phyloP scores from a whole-genome alignment of 257 asterid genomes.

The Parsonsia alboflavescens region DNA sequence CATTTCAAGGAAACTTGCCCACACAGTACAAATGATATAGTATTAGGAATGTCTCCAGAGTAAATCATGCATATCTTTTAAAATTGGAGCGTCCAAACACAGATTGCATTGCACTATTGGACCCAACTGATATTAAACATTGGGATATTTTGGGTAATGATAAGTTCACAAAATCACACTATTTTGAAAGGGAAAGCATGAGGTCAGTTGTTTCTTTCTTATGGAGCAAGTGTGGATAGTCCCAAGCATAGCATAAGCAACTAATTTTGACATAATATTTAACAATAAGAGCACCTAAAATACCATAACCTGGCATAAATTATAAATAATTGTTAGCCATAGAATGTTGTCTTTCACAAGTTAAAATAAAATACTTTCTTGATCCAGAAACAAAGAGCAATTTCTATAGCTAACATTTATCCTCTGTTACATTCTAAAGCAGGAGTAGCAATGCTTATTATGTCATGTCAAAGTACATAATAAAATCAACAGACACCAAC shows the following conservation, averaged over 20 bases:
- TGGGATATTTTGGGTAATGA: background rate
- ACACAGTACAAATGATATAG: too few relatives aligned
- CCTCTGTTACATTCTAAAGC: background rate
- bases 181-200: background rate
- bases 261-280: background rate
- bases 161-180: background rate
- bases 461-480: too few relatives aligned
- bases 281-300: background rate
- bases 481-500: too few relatives aligned
- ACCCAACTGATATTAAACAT: background rate
- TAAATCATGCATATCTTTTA: background rate
- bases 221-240: background rate
- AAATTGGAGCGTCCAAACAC: background rate
- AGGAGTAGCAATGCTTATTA: background rate
- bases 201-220: background rate
- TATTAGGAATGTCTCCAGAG: background rate
- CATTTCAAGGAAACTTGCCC: background rate
- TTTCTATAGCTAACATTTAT: background rate
- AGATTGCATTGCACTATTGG: background rate
- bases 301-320: background rate
- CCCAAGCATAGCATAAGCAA: background rate
- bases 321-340: background rate
- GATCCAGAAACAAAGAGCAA: background rate
- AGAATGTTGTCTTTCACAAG: background rate
- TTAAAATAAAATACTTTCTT: background rate